phyloP scores from a whole-genome alignment of 805 yeast genomes.

The Grigorovia yakushimaensis region DNA sequence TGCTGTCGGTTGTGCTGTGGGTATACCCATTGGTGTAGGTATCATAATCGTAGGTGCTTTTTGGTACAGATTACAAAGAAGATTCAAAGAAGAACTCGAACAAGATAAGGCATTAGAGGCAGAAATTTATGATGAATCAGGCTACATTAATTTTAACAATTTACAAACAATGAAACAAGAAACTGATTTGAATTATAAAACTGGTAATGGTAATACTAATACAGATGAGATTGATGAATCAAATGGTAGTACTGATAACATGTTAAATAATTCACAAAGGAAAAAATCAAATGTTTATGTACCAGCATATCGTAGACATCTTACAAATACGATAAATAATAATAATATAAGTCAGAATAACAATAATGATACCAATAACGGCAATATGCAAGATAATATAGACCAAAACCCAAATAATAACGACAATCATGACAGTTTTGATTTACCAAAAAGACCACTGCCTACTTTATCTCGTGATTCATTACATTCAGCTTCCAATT shows the following conservation, averaged over 20 bases:
- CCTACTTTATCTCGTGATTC: background rate
- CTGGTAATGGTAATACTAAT: background rate
- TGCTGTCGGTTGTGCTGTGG: slow-evolving; percentile 47
- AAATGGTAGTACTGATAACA: slow-evolving; percentile 1
- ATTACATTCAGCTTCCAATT: background rate
- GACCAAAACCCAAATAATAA: background rate
- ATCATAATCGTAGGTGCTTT: slow-evolving; percentile 28
- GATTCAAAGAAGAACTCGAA: slow-evolving; percentile 31
- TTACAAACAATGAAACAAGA: background rate
- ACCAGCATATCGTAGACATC: slow-evolving; percentile 33
- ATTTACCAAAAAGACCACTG: background rate
- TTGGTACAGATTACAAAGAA: slow-evolving; percentile 32
- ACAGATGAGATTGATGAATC: background rate
- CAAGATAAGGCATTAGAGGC: slow-evolving; percentile 28
- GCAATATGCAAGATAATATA: background rate
- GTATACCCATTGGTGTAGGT: slow-evolving; percentile 38
- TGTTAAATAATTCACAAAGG: background rate
- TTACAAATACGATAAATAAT: slow-evolving; percentile 12
- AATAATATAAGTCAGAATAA: background rate
- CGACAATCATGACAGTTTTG: background rate
- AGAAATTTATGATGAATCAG: slow-evolving; percentile 26
- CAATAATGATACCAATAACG: background rate
- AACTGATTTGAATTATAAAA: background rate
- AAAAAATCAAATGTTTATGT: slow-evolving; percentile 14
- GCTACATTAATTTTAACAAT: slow-evolving; percentile 28